Percentiles rank a stretch among this genome's conserved stretches.
phyloP scores from a whole-genome alignment of 305 asterid species.

The Solanum chacoense region DNA sequence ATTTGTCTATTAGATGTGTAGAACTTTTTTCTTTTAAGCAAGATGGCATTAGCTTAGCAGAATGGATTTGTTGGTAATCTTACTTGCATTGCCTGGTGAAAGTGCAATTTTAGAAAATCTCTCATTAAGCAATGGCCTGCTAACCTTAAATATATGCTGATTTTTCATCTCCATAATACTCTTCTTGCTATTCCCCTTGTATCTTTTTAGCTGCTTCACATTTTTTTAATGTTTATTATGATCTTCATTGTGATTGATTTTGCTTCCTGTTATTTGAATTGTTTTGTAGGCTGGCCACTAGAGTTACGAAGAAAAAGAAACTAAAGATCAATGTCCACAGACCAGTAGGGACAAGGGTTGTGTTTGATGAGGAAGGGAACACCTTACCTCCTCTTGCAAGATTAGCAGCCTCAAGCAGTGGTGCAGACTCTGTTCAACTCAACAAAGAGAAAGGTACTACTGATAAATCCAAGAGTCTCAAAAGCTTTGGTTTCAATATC shows the following conservation, averaged over 20 bases:
- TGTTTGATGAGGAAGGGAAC: constrained; percentile 68
- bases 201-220: neutral
- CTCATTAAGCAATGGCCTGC: neutral
- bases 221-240: neutral
- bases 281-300: constrained; percentile 38
- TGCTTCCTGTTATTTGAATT: constrained; percentile 1
- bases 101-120: neutral
- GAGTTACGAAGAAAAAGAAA: constrained; percentile 66
- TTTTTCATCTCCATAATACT: neutral
- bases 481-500: neutral
- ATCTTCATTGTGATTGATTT: neutral
- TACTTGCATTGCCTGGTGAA: neutral
- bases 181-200: neutral
- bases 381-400: constrained; percentile 58
- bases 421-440: constrained; percentile 26
- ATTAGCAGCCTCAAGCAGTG: constrained; percentile 29
- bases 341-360: constrained; percentile 67
- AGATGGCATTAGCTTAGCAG: neutral
- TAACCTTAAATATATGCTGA: neutral
- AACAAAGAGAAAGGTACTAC: constrained; percentile 55
- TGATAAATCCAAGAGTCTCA: neutral
- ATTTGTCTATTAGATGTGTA: neutral
- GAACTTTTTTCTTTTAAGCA: neutral
- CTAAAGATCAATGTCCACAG: constrained; percentile 66
- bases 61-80: neutral